Percentiles rank a stretch among this genome's conserved stretches.
These are phyloP conservation scores for Suillus cothurnatus DNA, from an alignment of 768 basidiomycete genomes.

Conservation along the genomic window DNA sequence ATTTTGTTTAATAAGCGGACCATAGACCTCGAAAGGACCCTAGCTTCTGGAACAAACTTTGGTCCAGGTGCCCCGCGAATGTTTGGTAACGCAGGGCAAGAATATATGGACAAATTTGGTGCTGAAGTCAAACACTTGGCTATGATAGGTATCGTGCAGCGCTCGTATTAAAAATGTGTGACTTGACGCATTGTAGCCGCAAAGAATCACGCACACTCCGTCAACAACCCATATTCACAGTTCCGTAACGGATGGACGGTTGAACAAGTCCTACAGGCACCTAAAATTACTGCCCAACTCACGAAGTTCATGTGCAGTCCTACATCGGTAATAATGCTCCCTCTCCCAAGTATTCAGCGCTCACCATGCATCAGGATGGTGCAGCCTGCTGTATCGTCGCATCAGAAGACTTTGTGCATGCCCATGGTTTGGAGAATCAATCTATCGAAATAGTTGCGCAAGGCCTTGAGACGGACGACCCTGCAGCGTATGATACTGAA, in stretches of 20 bases:
- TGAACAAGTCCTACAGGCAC: conserved; percentile 66
- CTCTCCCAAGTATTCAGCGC: not conserved
- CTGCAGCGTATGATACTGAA: conserved; percentile 61
- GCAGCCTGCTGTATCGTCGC: conserved; percentile 78
- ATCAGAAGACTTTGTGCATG: conserved; percentile 76
- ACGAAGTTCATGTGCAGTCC: conserved; percentile 90
- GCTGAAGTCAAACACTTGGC: conserved; percentile 68
- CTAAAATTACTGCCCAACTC: conserved; percentile 70
- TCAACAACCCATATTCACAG: conserved; percentile 86
- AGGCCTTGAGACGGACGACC: conserved; percentile 65
- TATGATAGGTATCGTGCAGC: conserved; percentile 58
- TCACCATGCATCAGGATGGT: conserved; percentile 52
- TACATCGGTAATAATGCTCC: conserved; percentile 52
- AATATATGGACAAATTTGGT: conserved; percentile 78
- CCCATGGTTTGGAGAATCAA: conserved; percentile 77
- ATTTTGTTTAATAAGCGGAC: conserved; percentile 45
- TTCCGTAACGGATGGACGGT: conserved; percentile 79
- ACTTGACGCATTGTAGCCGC: conserved; percentile 42
- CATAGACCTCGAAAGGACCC: conserved; percentile 48
- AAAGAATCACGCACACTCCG: conserved; percentile 82
- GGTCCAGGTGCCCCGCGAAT: conserved; percentile 74
- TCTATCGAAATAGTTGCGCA: conserved; percentile 81
- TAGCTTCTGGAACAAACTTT: conserved; percentile 54
- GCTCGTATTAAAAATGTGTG: conserved; percentile 13
- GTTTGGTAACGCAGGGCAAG: conserved; percentile 73